These are phyloP conservation scores for Tolypocladium guangdongense DNA, from an alignment of 2,329 filamentous ascomycete species.

Conservation along the genomic window DNA sequence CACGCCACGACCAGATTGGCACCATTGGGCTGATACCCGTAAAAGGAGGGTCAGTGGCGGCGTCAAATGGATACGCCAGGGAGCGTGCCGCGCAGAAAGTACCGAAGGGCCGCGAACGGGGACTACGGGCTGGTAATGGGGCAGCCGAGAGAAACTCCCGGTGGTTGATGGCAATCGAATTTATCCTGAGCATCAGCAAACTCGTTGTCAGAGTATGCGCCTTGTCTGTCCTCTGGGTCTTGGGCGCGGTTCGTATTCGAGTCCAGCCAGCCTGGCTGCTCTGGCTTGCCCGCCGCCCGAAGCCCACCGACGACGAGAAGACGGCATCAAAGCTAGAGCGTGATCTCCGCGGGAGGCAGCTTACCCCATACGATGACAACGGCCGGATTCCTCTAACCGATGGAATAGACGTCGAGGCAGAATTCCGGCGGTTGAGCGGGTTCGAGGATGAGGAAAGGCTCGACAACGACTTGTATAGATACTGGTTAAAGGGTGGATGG, in stretches of 20 bases:
- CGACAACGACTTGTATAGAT: conserved; percentile 65
- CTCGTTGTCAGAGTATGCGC: conserved; percentile 22
- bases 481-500: conserved; percentile 75
- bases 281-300: conserved; percentile 29
- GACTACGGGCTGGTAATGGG: conserved; percentile 57
- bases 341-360: neutral
- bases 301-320: conserved; percentile 1
- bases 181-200: conserved; percentile 60
- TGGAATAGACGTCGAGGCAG: conserved; percentile 69
- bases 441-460: conserved; percentile 51
- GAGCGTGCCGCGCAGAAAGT: conserved; percentile 57
- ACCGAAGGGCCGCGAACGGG: conserved; percentile 34
- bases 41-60: conserved; percentile 30
- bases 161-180: conserved; percentile 67
- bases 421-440: conserved; percentile 51
- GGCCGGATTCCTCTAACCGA: conserved; percentile 47
- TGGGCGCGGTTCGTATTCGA: conserved; percentile 33
- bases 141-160: conserved; percentile 67
- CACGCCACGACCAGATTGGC: conserved; percentile 40
- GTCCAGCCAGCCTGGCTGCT: conserved; percentile 40
- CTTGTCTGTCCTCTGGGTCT: conserved; percentile 40
- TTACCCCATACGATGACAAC: conserved; percentile 27
- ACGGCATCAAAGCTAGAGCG: neutral
- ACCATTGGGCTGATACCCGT: conserved; percentile 45
- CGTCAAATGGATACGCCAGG: conserved; percentile 51